Evolutionary conservation across 768 basidiomycete genomes (phyloP).

Genomic region (Pisolithus microcarpus): DNA sequence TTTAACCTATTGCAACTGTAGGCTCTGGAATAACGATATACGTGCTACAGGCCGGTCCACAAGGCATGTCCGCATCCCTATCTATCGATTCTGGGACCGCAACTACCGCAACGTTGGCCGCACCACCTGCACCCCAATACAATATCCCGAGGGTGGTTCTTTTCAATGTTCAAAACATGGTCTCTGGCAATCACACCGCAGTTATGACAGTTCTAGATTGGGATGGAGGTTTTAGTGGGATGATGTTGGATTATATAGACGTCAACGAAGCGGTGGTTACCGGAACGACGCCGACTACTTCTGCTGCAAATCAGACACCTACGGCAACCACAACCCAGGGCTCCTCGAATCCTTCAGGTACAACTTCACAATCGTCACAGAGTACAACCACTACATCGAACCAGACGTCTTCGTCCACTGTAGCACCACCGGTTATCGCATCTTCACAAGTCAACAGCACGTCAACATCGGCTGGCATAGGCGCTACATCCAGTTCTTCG

Average conservation of each 20-base stretch:
- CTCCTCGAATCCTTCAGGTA: slow-evolving; percentile 1
- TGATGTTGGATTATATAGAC: slow-evolving; percentile 24
- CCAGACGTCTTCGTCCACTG: background rate
- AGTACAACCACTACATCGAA: background rate
- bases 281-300: slow-evolving; percentile 1
- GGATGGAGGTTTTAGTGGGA: slow-evolving; percentile 19
- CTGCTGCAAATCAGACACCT: background rate
- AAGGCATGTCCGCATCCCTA: slow-evolving; percentile 22
- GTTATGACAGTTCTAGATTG: slow-evolving; percentile 20
- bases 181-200: slow-evolving; percentile 17
- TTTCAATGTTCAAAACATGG: slow-evolving; percentile 16
- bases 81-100: slow-evolving; percentile 17
- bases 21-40: slow-evolving; percentile 26
- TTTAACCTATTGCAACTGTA: background rate
- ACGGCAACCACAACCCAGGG: slow-evolving; percentile 2
- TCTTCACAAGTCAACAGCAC: slow-evolving; percentile 5
- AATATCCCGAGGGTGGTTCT: slow-evolving; percentile 16
- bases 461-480: slow-evolving; percentile 3
- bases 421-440: background rate
- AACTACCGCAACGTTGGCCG: slow-evolving; percentile 16
- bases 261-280: slow-evolving; percentile 17
- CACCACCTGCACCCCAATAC: slow-evolving; percentile 18
- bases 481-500: slow-evolving; percentile 8
- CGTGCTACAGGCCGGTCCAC: slow-evolving; percentile 20
- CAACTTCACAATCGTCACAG: background rate